These are phyloP conservation scores for Haematococcus lacustris DNA, from an alignment of 139 green algal species.

Conservation along the genomic window DNA sequence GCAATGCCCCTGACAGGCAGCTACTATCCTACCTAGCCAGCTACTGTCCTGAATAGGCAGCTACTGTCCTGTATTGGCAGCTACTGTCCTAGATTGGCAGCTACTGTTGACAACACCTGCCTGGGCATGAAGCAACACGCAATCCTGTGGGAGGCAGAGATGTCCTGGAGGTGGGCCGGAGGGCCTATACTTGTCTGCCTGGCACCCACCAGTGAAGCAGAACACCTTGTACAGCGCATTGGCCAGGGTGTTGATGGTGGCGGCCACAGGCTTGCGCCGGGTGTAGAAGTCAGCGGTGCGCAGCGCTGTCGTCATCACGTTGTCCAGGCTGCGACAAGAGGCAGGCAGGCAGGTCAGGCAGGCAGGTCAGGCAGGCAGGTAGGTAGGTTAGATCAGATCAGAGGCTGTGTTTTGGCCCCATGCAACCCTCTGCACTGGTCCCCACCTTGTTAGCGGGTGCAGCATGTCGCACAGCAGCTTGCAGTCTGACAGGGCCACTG, in stretches of 20 bases:
- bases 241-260: slow-evolving; percentile 98
- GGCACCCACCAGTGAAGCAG: slow-evolving; percentile 44
- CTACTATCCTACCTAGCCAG: too few species aligned
- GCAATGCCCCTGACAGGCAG: too few species aligned
- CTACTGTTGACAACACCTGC: too few species aligned
- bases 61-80: too few species aligned
- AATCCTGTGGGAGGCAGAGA: too few species aligned
- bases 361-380: background rate
- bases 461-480: slow-evolving; percentile 47
- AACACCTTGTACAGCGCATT: slow-evolving; percentile 97
- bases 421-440: too few species aligned
- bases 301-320: slow-evolving; percentile 54
- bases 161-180: too few species aligned
- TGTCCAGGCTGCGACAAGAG: slow-evolving; percentile 47
- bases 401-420: background rate
- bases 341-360: background rate
- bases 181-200: too few species aligned
- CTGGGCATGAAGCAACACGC: too few species aligned
- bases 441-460: slow-evolving; percentile 12
- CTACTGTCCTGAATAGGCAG: too few species aligned
- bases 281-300: slow-evolving; percentile 81
- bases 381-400: background rate
- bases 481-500: slow-evolving; percentile 89
- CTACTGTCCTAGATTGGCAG: too few species aligned
- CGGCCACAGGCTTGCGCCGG: slow-evolving; percentile 74